phyloP scores from a whole-genome alignment of 768 basidiomycete genomes.

The Favolaschia claudopus region DNA sequence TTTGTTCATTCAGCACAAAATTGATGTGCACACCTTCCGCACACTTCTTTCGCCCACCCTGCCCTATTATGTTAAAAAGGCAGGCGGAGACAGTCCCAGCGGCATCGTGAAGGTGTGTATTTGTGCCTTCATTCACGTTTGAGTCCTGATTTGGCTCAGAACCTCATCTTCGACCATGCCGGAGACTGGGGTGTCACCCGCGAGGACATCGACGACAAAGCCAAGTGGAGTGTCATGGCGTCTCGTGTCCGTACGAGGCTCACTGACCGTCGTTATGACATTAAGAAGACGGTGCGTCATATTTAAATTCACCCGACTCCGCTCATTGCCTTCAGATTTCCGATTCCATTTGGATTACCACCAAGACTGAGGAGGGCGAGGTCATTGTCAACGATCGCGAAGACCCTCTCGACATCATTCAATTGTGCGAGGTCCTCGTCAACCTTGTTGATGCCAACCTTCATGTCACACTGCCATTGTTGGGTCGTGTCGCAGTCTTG shows the following conservation, averaged over 20 bases:
- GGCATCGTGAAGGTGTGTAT: constrained; percentile 2
- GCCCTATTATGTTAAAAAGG: neutral
- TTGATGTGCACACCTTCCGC: neutral
- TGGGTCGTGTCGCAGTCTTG: neutral
- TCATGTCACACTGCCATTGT: constrained; percentile 4
- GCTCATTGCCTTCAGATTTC: neutral
- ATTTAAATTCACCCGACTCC: neutral
- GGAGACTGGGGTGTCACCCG: neutral
- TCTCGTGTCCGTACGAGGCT: neutral
- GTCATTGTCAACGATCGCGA: neutral
- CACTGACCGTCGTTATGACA: neutral
- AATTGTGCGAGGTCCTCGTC: neutral
- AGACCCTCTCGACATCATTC: neutral
- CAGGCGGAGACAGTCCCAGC: neutral
- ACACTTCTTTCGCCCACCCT: neutral
- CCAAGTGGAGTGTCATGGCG: neutral
- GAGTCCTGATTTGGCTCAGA: neutral
- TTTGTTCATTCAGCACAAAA: constrained; percentile 1
- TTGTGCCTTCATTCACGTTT: neutral
- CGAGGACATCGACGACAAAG: neutral
- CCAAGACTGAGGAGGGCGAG: neutral
- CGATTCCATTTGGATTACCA: neutral
- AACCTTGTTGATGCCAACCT: neutral
- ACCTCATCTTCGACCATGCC: neutral
- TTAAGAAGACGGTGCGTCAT: neutral